Conservation (phyloP, 345 rosid species). For the Melastoma malabathricum region DNA sequence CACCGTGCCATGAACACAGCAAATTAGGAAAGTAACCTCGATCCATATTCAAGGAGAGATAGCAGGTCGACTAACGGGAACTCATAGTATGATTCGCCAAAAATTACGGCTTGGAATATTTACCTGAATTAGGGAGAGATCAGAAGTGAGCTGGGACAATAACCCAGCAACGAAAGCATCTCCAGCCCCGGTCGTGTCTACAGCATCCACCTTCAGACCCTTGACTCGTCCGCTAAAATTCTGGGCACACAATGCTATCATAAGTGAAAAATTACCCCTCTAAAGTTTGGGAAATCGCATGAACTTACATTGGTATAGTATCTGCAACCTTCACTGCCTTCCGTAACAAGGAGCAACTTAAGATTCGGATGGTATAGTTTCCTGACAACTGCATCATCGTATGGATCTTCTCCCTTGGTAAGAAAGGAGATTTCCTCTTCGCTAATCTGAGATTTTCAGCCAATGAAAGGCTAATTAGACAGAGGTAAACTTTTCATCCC, state of each 20-base stretch:
- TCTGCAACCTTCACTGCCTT: conserved; percentile 78
- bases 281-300: neutral
- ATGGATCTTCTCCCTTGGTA: conserved; percentile 87
- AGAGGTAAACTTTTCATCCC: neutral
- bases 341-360: conserved; percentile 82
- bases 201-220: conserved; percentile 65
- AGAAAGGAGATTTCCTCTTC: conserved; percentile 86
- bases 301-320: conserved; percentile 74
- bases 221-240: conserved; percentile 67
- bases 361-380: conserved; percentile 67
- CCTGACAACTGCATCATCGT: conserved; percentile 63
- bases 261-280: neutral
- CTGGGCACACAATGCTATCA: conserved; percentile 17
- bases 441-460: conserved; percentile 40
- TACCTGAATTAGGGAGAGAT: conserved; percentile 83
- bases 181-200: conserved; percentile 96
- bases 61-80: no score
- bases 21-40: no score
- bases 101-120: neutral
- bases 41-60: no score
- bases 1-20: no score
- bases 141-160: conserved; percentile 44
- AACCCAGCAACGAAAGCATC: conserved; percentile 95
- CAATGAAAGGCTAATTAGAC: neutral
- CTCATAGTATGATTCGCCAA: neutral